Evolutionary conservation across 1,284 basidiomycete genomes (phyloP), one percentile per base, ranked within the genome.

Genomic region (Exobasidium cylindrosporum): DNA sequence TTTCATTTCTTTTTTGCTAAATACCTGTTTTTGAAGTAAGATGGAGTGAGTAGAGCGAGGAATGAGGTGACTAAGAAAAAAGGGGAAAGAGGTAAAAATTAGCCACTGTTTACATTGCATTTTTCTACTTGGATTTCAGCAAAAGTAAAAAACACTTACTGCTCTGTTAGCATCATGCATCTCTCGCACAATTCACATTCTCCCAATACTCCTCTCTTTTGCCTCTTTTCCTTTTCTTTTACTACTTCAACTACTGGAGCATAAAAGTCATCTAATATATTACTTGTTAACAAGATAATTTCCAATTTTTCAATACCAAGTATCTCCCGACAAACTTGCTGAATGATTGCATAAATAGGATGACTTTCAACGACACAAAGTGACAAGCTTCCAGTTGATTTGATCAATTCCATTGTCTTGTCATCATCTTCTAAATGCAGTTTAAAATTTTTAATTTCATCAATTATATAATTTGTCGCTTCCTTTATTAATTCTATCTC

Each of bases 401-500:
- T 7, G 7, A 40, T 40, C 26, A 13, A 10, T 17, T 55, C n/a
- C 28, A 13, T 43, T 30, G 10, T 23, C 17, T 35, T 29, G 10
- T 21, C n/a, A 26, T 23, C 21, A 46, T 23, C 28, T 23, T 43
- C 54, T 26, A 55, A 29, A 30, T 23, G 13, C n/a, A 55, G n/a
- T 7, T 21, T 26, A n/a, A 28, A 26, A n/a, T 57, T 23, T 29
- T 10, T 23, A 10, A 59, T 26, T 56, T 55, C 54, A 29, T 55
- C 54, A 14, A 55, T 10, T 7, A 55, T 45, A 43, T 55, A 55
- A 24, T 29, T 13, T 2, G 54, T 55, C 10, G 35, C 28, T 43
- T 55, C 21, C 17, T 10, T 23, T 13, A 35, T 13, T 17, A 58
- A 60, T 31, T 70, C 64, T 26, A 67, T 64, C 26, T 70, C 68